phyloP scores from a whole-genome alignment of 73 alveolate genomes.

The Paramecium bursaria region DNA sequence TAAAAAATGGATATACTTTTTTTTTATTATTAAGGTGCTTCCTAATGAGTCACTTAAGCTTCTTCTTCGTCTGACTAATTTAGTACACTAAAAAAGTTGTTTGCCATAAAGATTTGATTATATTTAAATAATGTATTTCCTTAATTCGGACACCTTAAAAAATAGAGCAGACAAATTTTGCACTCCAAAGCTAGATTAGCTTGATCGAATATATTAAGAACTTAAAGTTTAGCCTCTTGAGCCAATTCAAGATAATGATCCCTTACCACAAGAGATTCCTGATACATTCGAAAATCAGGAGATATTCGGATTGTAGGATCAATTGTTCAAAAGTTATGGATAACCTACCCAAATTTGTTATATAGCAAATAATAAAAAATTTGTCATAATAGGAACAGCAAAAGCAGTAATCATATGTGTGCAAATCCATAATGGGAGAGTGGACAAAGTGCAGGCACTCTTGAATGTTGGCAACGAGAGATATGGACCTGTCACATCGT shows the following conservation, averaged over 20 bases:
- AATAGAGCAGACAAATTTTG: conserved; percentile 13
- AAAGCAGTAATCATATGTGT: conserved; percentile 18
- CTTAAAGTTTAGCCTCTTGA: conserved; percentile 4
- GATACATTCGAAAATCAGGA: conserved; percentile 18
- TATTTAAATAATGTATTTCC: conserved; percentile 51
- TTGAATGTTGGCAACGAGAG: conserved; percentile 18
- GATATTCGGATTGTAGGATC: conserved; percentile 15
- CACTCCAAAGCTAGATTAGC: conserved; percentile 25
- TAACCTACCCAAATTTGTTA: conserved; percentile 17
- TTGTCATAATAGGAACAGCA: conserved; percentile 24
- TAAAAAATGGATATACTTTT: too few species aligned
- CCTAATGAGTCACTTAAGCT: conserved; percentile 43
- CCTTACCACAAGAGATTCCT: conserved; percentile 17
- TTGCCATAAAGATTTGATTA: conserved; percentile 52
- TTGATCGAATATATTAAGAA: conserved; percentile 13
- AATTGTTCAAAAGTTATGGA: conserved; percentile 27
- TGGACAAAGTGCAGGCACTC: conserved; percentile 11
- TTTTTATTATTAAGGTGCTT: too few species aligned
- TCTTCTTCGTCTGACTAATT: background rate
- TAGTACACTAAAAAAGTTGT: conserved; percentile 26
- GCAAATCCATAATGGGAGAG: conserved; percentile 30
- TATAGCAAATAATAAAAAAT: background rate
- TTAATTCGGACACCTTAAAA: conserved; percentile 16
- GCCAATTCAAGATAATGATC: conserved; percentile 2
- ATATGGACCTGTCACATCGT: conserved; percentile 15